Conservation (phyloP, 306 rosid genomes). For the Pyrus bretschneideri region DNA sequence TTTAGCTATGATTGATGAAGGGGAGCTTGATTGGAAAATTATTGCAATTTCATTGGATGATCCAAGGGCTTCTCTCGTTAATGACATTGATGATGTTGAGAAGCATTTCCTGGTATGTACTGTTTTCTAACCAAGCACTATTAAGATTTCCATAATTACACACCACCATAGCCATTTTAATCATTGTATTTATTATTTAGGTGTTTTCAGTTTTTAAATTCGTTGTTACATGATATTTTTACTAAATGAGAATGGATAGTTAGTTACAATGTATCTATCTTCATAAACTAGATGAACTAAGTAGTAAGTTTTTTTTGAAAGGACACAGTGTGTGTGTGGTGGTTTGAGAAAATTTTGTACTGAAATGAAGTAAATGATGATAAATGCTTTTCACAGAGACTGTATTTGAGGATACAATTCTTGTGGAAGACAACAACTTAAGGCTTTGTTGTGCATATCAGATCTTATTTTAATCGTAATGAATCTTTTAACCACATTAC, state of each 20-base stretch:
- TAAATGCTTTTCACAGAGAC: neutral
- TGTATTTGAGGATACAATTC: neutral
- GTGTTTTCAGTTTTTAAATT: neutral
- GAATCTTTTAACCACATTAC: neutral
- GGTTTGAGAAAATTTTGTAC: no score
- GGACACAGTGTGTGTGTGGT: neutral
- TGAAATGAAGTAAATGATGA: neutral
- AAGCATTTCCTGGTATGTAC: constrained; percentile 82
- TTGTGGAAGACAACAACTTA: neutral
- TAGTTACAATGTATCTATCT: neutral
- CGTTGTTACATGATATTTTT: neutral
- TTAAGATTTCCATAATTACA: neutral
- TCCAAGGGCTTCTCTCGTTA: constrained; percentile 80
- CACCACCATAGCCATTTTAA: neutral
- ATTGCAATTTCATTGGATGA: constrained; percentile 90
- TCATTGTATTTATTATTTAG: neutral
- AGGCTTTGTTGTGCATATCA: neutral
- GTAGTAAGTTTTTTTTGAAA: neutral
- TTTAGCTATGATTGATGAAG: constrained; percentile 97
- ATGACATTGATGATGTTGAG: constrained; percentile 80
- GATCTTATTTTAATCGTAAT: neutral
- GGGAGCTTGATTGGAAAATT: constrained; percentile 99
- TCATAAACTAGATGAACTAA: neutral
- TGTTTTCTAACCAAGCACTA: neutral
- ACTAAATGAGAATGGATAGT: neutral